Base-by-base conservation (phyloP, 1,284 basidiomycete genomes). In the Sphaerobolus stellatus region DNA sequence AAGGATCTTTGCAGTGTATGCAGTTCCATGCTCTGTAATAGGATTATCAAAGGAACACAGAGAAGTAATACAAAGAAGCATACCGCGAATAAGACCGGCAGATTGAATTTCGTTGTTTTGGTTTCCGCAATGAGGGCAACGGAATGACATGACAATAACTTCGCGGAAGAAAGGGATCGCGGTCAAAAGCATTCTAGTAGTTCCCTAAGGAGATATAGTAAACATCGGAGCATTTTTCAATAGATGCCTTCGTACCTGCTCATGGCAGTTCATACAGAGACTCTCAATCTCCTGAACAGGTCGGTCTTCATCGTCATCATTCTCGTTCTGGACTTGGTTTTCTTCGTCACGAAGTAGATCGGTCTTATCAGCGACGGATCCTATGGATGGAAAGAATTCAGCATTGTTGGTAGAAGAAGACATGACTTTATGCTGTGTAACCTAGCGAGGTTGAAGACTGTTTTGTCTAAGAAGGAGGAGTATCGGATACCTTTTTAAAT, bases 151-250 rank as follows among this genome's bases (percentile, higher is more conserved):
- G 56, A 99, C 84, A 63, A 99, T 91, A 54, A 99, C 89, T 72
- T 99, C 92, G 55, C 85, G 81, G 76, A 99, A 99, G 76, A 90
- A 99, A 0, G 97, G 97, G 56, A 99, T 99, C 18, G 88, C 88
- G 2, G 96, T 99, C 54, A 99, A 79, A 60, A 99, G 83, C 66
- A 99, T 75, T 47, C 94, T 79, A 1, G 97, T 99, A n/a, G 78
- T 77, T 30, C 97, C 97, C 88, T 97, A 62, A 1, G 25, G 38
- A 54, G 20, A 41, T 22, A 27, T 28, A 4, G 29, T 28, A 8
- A 50, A 28, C 28, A 53, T 24, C 31, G 27, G 24, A 20, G 34
- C 51, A 72, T 69, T 71, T 6, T 43, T 14, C 41, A 43, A 27
- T 20, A 4, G 13, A 43, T 22, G 20, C 22, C 60, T 46, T 65